phyloP scores from a whole-genome alignment of 164 flowering plant genomes.

The Berberis thunbergii region DNA sequence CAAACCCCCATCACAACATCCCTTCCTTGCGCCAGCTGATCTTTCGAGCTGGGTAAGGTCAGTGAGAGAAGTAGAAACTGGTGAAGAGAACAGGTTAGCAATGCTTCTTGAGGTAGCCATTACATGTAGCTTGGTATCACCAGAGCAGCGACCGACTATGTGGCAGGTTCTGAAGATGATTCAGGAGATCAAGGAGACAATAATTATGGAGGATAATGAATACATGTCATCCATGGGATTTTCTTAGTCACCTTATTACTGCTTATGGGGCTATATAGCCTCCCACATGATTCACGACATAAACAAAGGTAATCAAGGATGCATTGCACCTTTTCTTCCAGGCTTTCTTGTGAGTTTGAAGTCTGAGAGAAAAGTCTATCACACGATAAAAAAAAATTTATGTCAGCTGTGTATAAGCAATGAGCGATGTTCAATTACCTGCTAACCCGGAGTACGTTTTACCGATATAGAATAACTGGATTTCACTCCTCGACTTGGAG shows the following conservation, averaged over 20 bases:
- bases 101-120: slow-evolving; percentile 77
- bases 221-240: not conserved
- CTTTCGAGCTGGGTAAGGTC: slow-evolving; percentile 56
- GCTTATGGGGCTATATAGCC: not conserved
- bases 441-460: too few species aligned
- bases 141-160: slow-evolving; percentile 93
- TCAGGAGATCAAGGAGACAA: slow-evolving; percentile 78
- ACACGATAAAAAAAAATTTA: too few species aligned
- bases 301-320: too few species aligned
- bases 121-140: slow-evolving; percentile 47
- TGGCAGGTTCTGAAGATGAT: slow-evolving; percentile 96
- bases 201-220: slow-evolving; percentile 27
- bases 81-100: slow-evolving; percentile 43
- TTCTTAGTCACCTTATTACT: not conserved
- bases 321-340: too few species aligned
- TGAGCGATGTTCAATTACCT: too few species aligned
- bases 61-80: slow-evolving; percentile 42
- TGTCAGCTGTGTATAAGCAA: too few species aligned
- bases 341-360: too few species aligned
- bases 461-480: too few species aligned
- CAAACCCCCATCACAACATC: slow-evolving; percentile 48
- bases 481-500: too few species aligned
- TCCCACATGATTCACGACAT: not conserved
- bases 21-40: slow-evolving; percentile 31
- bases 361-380: too few species aligned